A percentile compares a stretch with the other conserved stretches of the same genome.
These are phyloP conservation scores for Linum lewisii DNA, from an alignment of 345 rosid genomes.

Conservation along the genomic window DNA sequence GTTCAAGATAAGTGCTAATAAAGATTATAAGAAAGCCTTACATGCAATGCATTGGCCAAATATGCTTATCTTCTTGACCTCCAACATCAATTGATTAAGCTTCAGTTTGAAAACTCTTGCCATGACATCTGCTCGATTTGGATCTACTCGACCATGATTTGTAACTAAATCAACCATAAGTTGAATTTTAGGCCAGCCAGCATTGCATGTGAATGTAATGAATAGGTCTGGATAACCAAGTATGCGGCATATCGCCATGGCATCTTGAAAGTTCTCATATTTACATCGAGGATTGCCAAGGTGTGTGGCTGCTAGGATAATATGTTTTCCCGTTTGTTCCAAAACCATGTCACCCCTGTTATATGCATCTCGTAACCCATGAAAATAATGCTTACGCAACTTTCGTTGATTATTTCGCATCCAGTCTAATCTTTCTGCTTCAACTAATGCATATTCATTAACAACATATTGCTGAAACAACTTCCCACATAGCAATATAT, in stretches of 20 bases:
- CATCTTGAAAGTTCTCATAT: background rate
- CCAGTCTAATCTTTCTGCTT: background rate
- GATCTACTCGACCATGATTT: background rate
- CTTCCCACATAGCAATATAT: too few species aligned
- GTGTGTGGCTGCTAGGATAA: background rate
- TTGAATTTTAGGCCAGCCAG: slow-evolving; percentile 8
- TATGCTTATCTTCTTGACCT: too few species aligned
- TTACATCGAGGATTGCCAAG: background rate
- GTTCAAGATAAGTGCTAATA: background rate
- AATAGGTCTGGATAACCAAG: slow-evolving; percentile 2
- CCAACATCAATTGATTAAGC: too few species aligned
- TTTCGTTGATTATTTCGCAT: background rate
- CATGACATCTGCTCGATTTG: background rate
- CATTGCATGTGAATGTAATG: too few species aligned
- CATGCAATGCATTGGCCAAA: background rate
- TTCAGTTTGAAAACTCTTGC: too few species aligned
- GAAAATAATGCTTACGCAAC: too few species aligned
- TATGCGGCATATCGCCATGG: background rate
- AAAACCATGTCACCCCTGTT: background rate
- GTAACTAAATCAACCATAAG: background rate
- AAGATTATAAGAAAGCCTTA: background rate
- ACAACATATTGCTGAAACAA: background rate
- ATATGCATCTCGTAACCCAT: background rate
- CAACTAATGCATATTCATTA: slow-evolving; percentile 4
- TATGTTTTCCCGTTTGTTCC: background rate